Evolutionary conservation across 768 basidiomycete species (phyloP), one percentile per base, ranked within the genome.

Genomic region (Mycena sanguinolenta): DNA sequence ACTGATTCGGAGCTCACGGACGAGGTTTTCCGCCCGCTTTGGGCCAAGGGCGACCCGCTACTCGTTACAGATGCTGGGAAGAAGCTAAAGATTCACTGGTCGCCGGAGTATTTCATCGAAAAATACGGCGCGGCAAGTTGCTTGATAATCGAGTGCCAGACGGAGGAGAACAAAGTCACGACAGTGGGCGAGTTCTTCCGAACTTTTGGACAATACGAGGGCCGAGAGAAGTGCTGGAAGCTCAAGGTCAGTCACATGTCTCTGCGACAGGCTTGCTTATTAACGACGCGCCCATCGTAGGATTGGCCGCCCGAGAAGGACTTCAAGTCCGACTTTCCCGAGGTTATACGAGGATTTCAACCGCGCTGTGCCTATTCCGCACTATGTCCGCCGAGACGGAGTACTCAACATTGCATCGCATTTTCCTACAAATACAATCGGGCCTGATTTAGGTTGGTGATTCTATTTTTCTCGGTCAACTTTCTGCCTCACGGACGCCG

Each of bases 281-380:
- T 32, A n/a, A n/a, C n/a, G 49, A 10, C 46, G 21, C 21, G n/a
- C 14, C 2, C 3, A 44, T 36, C 0, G 23, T 65, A 96, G 92
- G 97, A 99, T 81, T 99, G 97, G 96, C 97, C 97, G 4, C 89
- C 94, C 0, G 91, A 92, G 12, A 87, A 89, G 3, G 96, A 97
- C 72, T 97, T 99, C 82, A 91, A 91, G 76, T 84, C 86, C 3
- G 88, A 89, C 2, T 95, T 96, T 77, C 97, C 96, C 0, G 91
- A 92, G 61, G n/a, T 83, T 98, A 14, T 98, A 90, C 75, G 88
- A 92, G 38, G 97, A 98, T 77, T 98, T 97, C 77, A 90, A 87
- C 71, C 80, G 87, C 19, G 91, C 92, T 4, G 91, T 98, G 1
- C 97, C 97, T 0, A 91, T 96, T 0, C 95, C 95, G 2, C 92